Evolutionary conservation across 768 basidiomycete species (phyloP).

Genomic region (Peribolospora kevripleyi): DNA sequence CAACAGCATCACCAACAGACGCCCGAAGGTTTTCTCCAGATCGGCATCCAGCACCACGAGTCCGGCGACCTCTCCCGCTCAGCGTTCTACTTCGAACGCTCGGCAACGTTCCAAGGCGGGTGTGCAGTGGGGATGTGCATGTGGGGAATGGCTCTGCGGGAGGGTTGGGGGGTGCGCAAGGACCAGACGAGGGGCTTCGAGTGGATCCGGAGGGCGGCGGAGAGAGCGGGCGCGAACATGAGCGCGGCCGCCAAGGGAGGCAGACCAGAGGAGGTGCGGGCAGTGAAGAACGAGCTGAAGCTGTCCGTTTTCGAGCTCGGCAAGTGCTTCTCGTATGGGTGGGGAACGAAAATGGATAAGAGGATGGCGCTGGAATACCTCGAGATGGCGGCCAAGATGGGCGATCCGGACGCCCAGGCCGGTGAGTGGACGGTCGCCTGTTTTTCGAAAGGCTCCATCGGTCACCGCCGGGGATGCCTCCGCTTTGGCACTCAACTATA

Average conservation of each 20-base stretch:
- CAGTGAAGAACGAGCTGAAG: conserved; percentile 43
- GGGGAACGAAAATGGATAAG: conserved; percentile 67
- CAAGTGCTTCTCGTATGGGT: conserved; percentile 76
- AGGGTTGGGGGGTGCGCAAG: conserved; percentile 54
- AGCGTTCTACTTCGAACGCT: conserved; percentile 13
- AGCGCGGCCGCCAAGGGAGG: conserved; percentile 34
- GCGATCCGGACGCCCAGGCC: conserved; percentile 58
- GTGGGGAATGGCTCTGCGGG: conserved; percentile 63
- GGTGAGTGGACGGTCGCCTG: too few species aligned
- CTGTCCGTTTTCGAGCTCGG: conserved; percentile 80
- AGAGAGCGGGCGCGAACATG: conserved; percentile 50
- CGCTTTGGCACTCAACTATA: too few species aligned
- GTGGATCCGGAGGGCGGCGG: conserved; percentile 62
- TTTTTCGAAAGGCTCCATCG: too few species aligned
- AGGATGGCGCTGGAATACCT: conserved; percentile 52
- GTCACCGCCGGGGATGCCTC: too few species aligned
- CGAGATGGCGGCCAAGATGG: conserved; percentile 52
- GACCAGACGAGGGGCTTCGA: conserved; percentile 55
- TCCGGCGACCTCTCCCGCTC: conserved; percentile 12
- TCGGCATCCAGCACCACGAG: conserved; percentile 15
- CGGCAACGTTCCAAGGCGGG: conserved; percentile 31
- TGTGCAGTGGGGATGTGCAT: conserved; percentile 78
- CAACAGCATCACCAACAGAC: too few species aligned
- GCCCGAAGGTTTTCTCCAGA: background rate
- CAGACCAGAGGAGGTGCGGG: background rate